These are phyloP conservation scores for Pleurotus ostreatus DNA, from an alignment of 768 basidiomycete genomes.

Conservation along the genomic window DNA sequence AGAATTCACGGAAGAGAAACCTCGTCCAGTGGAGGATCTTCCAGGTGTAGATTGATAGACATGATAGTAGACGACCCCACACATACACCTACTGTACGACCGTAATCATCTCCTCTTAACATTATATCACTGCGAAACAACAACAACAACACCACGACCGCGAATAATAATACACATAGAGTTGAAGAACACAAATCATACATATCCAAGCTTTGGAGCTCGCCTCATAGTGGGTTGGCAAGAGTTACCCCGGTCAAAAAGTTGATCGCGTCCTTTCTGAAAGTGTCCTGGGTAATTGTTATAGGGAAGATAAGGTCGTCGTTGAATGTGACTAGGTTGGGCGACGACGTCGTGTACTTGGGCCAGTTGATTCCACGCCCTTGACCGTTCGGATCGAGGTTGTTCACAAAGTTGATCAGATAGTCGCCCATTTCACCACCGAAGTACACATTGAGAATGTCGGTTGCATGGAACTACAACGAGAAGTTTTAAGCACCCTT, in stretches of 20 bases:
- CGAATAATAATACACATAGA: background rate
- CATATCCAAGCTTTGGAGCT: background rate
- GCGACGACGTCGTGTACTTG: constrained; percentile 28
- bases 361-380: constrained; percentile 38
- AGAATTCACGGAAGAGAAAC: background rate
- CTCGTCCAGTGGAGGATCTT: background rate
- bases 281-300: constrained; percentile 38
- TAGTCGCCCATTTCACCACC: constrained; percentile 41
- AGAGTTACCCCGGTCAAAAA: constrained; percentile 29
- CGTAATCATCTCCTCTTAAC: background rate
- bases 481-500: background rate
- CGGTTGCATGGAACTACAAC: constrained; percentile 31
- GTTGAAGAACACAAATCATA: background rate
- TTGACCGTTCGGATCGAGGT: constrained; percentile 40
- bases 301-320: constrained; percentile 27
- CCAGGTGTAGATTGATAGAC: background rate
- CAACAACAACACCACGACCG: background rate
- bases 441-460: constrained; percentile 38
- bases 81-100: background rate
- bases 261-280: constrained; percentile 32
- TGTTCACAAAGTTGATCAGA: constrained; percentile 40
- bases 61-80: background rate
- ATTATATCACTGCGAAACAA: background rate
- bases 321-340: constrained; percentile 36
- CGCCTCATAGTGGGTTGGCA: constrained; percentile 24